A percentile compares a stretch with the other conserved stretches of the same genome.
These are phyloP conservation scores for Castanospermum australe DNA, from an alignment of 306 rosid genomes.

Conservation along the genomic window DNA sequence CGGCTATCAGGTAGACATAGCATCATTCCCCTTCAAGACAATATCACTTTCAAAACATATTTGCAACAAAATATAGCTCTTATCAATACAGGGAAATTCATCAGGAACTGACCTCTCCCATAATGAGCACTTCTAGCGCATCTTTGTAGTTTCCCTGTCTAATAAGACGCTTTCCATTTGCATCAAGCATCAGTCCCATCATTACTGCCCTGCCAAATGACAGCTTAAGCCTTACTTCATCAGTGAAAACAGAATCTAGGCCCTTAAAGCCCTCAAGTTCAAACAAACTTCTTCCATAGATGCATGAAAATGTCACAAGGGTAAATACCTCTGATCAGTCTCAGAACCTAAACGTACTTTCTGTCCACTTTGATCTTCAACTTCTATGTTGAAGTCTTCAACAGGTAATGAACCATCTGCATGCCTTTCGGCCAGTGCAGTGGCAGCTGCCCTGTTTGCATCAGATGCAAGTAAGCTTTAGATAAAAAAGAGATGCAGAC, in stretches of 20 bases:
- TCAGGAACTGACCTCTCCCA: conserved; percentile 63
- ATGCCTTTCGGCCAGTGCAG: conserved; percentile 58
- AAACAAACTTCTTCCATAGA: background rate
- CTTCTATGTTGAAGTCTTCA: conserved; percentile 61
- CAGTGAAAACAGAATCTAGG: background rate
- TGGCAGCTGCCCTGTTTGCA: conserved; percentile 56
- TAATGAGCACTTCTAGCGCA: conserved; percentile 62
- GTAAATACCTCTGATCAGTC: conserved; percentile 58
- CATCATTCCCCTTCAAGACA: background rate
- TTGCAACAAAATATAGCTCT: background rate
- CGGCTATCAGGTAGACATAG: too few species aligned
- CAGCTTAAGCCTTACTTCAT: conserved; percentile 22
- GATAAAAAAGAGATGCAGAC: background rate
- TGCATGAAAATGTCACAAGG: background rate
- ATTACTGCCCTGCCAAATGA: conserved; percentile 56
- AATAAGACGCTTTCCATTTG: conserved; percentile 58
- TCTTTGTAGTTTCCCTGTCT: conserved; percentile 49
- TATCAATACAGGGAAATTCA: background rate
- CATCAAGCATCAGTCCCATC: conserved; percentile 81
- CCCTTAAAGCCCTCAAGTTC: background rate
- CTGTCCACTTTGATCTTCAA: conserved; percentile 71
- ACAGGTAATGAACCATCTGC: conserved; percentile 60
- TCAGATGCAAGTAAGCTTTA: conserved; percentile 1
- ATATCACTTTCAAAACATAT: background rate
- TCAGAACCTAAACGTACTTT: conserved; percentile 56